Evolutionary conservation across 2,329 filamentous ascomycete species (phyloP).

Genomic region (Daldinia eschscholtzii): DNA sequence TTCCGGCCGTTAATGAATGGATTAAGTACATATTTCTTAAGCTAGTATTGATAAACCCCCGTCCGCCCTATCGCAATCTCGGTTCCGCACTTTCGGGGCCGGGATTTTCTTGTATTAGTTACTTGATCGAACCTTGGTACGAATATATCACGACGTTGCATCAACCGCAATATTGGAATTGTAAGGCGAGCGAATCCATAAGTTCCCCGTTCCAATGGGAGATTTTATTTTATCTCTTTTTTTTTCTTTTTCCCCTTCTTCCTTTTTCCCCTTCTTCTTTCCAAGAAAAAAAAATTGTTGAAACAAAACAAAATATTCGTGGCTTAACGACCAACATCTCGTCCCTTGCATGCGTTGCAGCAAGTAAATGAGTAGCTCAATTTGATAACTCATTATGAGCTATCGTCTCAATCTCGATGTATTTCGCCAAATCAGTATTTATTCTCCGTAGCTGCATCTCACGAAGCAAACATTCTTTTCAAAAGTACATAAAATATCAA

Average conservation of each 20-base stretch:
- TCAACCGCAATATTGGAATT: slow-evolving; percentile 5
- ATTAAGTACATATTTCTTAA: background rate
- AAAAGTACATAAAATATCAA: background rate
- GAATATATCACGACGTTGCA: background rate
- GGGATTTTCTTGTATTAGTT: background rate
- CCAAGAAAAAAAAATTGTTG: background rate
- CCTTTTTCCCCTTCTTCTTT: no score
- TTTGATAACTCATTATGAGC: background rate
- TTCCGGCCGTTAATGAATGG: background rate
- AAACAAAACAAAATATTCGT: no score
- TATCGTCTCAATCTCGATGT: slow-evolving; percentile 4
- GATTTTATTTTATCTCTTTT: background rate
- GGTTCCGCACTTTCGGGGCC: slow-evolving; percentile 29
- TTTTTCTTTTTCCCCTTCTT: no score
- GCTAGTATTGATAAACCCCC: background rate
- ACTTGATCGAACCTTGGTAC: slow-evolving; percentile 1
- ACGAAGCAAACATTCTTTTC: background rate
- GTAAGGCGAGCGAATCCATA: background rate
- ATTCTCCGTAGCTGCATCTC: background rate
- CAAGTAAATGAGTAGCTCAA: background rate
- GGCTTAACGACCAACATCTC: background rate
- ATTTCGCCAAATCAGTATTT: background rate
- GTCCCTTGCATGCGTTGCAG: slow-evolving; percentile 5
- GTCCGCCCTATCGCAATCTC: slow-evolving; percentile 16
- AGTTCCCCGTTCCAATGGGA: background rate